Conservation (phyloP, 1,139 yeast species). For the Nakaseomyces nivariensis region DNA sequence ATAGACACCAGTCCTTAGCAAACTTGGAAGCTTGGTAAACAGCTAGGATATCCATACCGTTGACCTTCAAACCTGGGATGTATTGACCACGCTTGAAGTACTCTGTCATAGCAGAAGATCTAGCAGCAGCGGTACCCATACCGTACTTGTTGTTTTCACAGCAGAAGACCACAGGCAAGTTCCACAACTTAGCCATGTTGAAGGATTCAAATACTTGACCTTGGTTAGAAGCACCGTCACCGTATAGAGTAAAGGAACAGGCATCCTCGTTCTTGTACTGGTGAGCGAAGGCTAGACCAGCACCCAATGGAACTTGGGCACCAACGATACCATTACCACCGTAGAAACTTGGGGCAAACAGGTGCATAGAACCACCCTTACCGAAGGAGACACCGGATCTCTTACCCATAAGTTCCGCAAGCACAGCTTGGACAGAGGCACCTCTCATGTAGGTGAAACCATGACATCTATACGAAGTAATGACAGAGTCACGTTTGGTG, state of each 20-base stretch:
- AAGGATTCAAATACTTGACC: constrained; percentile 96
- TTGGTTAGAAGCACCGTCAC: constrained; percentile 99
- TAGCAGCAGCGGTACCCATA: constrained; percentile 97
- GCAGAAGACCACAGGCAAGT: constrained; percentile 85
- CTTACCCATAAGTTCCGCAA: constrained; percentile 96
- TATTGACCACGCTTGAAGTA: constrained; percentile 99
- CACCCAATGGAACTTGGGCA: constrained; percentile 97
- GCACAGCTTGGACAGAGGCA: constrained; percentile 76
- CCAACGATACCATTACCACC: constrained; percentile 99
- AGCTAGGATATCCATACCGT: constrained; percentile 97
- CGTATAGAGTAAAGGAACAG: constrained; percentile 83
- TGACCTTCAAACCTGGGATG: constrained; percentile 95
- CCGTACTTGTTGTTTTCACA: constrained; percentile 99
- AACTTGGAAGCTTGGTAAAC: constrained; percentile 92
- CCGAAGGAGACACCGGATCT: constrained; percentile 92
- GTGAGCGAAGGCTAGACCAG: constrained; percentile 96
- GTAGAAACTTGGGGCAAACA: constrained; percentile 89
- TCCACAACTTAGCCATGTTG: constrained; percentile 99
- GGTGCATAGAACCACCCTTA: constrained; percentile 99
- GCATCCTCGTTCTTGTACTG: constrained; percentile 76
- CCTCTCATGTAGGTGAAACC: constrained; percentile 97
- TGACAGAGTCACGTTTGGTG: constrained; percentile 71
- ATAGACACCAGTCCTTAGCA: constrained; percentile 91
- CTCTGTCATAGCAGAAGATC: constrained; percentile 94
- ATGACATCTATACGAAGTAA: constrained; percentile 97